A percentile compares a stretch with the other conserved stretches of the same genome.
phyloP scores from a whole-genome alignment of 164 flowering plant species.

The Akebia trifoliata region DNA sequence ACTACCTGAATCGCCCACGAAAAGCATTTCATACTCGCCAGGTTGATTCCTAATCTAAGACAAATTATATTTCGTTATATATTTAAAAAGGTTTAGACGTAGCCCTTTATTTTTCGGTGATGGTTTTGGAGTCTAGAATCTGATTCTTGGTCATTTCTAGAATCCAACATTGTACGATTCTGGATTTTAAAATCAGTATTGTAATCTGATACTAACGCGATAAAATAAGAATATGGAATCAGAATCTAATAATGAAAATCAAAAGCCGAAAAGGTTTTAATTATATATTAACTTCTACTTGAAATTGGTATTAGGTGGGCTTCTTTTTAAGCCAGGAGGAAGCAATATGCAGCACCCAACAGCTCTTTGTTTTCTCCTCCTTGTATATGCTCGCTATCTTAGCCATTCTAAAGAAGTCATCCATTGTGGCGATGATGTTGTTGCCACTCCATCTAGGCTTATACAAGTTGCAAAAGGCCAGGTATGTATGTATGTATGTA shows the following conservation, averaged over 20 bases:
- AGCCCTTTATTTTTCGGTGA: no score
- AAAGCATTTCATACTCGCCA: slow-evolving; percentile 38
- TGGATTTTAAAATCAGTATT: no score
- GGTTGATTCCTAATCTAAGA: slow-evolving; percentile 17
- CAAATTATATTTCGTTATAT: not conserved
- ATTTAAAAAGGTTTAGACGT: no score
- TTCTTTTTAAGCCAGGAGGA: slow-evolving; percentile 40
- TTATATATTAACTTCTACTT: no score
- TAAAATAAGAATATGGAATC: no score
- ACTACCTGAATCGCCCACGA: slow-evolving; percentile 53
- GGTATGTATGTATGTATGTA: slow-evolving; percentile 22
- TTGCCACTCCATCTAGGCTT: slow-evolving; percentile 30
- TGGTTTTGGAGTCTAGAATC: no score
- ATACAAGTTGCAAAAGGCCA: slow-evolving; percentile 27
- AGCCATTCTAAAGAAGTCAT: slow-evolving; percentile 12
- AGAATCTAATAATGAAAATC: no score
- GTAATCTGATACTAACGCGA: no score
- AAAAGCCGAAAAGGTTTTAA: no score
- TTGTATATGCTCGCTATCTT: slow-evolving; percentile 29
- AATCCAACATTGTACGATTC: no score
- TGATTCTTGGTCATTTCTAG: no score
- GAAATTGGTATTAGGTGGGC: slow-evolving; percentile 48
- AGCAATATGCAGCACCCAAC: slow-evolving; percentile 55
- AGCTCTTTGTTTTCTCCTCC: slow-evolving; percentile 43
- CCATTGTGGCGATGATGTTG: slow-evolving; percentile 32